These are phyloP conservation scores for Saccharomyces uvarum DNA, from an alignment of 1,139 yeast genomes.

Conservation along the genomic window DNA sequence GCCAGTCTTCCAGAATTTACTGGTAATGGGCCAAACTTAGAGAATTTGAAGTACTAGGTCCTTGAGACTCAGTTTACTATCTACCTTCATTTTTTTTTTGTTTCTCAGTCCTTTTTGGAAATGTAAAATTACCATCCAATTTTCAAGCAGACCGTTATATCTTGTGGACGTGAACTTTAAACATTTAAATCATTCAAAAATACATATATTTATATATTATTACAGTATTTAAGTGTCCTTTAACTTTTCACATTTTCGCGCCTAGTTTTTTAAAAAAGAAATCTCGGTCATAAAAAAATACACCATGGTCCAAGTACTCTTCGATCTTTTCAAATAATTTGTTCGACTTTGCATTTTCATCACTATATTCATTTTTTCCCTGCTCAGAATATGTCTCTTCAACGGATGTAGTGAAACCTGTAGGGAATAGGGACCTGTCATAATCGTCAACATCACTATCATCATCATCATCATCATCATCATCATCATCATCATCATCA, in stretches of 20 bases:
- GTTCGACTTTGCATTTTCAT: constrained; percentile 6
- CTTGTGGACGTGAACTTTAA: not conserved
- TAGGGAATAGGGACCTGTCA: constrained; percentile 5
- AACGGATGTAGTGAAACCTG: not conserved
- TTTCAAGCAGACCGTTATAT: not conserved
- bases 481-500: not conserved
- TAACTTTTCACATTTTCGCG: not conserved
- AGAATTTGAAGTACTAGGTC: not conserved
- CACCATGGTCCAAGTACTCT: constrained; percentile 7
- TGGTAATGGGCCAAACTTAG: constrained; percentile 7
- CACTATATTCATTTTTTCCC: not conserved
- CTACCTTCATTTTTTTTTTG: not conserved
- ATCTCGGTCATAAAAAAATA: constrained; percentile 13
- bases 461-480: not conserved
- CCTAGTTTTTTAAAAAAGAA: constrained; percentile 6
- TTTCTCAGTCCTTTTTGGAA: not conserved
- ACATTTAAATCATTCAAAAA: not conserved
- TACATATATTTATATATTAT: not conserved
- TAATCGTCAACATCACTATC: constrained; percentile 2
- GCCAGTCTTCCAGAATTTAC: constrained; percentile 25
- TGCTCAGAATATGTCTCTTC: not conserved
- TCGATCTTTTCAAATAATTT: constrained; percentile 8
- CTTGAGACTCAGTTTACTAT: not conserved
- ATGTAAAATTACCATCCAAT: not conserved
- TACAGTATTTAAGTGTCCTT: not conserved